A percentile compares a stretch with the other conserved stretches of the same genome.
Evolutionary conservation across 225 moss, liverwort and hornwort genomes (phyloP).

Genomic region (Antitrichia curtipendula): DNA sequence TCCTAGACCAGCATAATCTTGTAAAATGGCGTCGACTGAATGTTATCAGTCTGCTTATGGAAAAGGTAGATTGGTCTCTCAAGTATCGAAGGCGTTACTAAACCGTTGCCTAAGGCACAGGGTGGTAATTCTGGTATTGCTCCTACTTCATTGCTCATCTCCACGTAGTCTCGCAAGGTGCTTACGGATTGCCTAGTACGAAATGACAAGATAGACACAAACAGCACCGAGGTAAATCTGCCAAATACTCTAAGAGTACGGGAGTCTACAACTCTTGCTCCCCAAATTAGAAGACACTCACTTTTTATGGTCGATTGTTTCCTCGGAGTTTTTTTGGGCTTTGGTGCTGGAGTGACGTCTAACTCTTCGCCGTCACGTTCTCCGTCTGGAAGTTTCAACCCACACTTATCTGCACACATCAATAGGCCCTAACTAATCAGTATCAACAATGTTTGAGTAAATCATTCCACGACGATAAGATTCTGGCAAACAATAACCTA

Average conservation of each 20-base stretch:
- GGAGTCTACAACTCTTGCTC: neutral
- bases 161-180: neutral
- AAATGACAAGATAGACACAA: neutral
- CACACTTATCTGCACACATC: constrained; percentile 30
- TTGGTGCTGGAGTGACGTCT: constrained; percentile 27
- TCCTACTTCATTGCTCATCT: neutral
- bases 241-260: neutral
- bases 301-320: constrained; percentile 24
- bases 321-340: constrained; percentile 25
- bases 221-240: neutral
- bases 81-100: neutral
- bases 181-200: neutral
- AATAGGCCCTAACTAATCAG: neutral
- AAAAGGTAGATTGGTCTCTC: neutral
- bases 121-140: neutral
- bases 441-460: neutral
- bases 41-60: neutral
- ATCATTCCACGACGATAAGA: neutral
- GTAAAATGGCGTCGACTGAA: neutral
- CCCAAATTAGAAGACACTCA: constrained; percentile 1
- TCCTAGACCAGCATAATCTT: neutral
- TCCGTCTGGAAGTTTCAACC: constrained; percentile 13
- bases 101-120: neutral
- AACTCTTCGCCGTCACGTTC: constrained; percentile 15
- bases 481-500: neutral